A percentile compares a stretch with the other conserved stretches of the same genome.
Conservation (phyloP, 2,329 filamentous ascomycete species). For the Aspergillus fischeri region DNA sequence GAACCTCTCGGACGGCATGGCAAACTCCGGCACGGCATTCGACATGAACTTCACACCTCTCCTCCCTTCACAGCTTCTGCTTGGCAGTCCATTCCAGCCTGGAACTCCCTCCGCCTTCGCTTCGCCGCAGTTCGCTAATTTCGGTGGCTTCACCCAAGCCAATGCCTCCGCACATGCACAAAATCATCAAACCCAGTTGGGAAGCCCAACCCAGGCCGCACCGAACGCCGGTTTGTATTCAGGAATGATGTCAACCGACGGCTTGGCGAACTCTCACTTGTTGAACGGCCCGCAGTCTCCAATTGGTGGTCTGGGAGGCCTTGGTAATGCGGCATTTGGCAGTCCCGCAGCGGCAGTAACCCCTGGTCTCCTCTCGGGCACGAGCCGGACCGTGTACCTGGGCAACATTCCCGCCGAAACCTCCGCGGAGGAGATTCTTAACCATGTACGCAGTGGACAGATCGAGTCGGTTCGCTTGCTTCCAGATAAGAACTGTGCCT, state of each 20-base stretch:
- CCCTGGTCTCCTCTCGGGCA: constrained; percentile 79
- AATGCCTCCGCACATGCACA: constrained; percentile 52
- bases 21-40: constrained; percentile 80
- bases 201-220: constrained; percentile 71
- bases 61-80: constrained; percentile 86
- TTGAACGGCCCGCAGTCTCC: constrained; percentile 80
- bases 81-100: constrained; percentile 95
- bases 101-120: constrained; percentile 86
- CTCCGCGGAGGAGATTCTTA: constrained; percentile 90
- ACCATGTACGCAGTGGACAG: constrained; percentile 93
- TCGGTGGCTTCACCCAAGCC: constrained; percentile 69
- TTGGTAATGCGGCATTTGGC: constrained; percentile 57
- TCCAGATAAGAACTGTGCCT: constrained; percentile 98
- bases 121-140: constrained; percentile 85
- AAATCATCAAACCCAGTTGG: constrained; percentile 56
- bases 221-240: constrained; percentile 74
- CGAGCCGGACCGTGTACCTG: constrained; percentile 93
- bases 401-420: constrained; percentile 99
- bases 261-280: constrained; percentile 75
- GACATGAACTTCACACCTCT: constrained; percentile 99
- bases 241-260: constrained; percentile 78
- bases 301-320: constrained; percentile 66
- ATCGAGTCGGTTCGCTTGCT: constrained; percentile 98
- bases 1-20: constrained; percentile 64
- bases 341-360: constrained; percentile 70